Evolutionary conservation across 1,284 basidiomycete genomes (phyloP), one percentile per base, ranked within the genome.

Genomic region (Cryptococcus sp.): DNA sequence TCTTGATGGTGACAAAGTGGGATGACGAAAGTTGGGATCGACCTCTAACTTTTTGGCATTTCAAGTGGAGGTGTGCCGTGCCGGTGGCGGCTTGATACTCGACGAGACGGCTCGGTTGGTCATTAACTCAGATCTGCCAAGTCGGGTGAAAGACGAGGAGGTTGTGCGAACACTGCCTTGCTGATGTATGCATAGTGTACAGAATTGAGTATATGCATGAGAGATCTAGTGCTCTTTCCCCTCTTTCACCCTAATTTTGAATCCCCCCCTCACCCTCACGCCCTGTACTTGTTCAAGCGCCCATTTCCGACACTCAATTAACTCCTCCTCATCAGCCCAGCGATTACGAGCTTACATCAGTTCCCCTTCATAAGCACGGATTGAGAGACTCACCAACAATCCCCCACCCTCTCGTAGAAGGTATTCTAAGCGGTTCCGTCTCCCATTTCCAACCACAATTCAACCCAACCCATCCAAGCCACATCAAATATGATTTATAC

Each of bases 341-440:
- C 72, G 48, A 1, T 61, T 62, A 3, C 69, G 63, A 1, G 61
- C 67, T 66, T 34, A 23, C 10, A 23, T 51, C 49, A 53, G 22
- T 19, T 4, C 9, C 32, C n/a, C 36, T 45, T 21, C 19, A 16
- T 46, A 2, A 34, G 23, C 25, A 16, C 3, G 32, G 18, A 46
- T 24, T 22, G 18, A 34, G n/a, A n/a, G 5, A 79, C 83, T 46
- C 55, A 86, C 91, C 91, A 28, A 94, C 74, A 44, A 96, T 81
- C 1, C 86, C 88, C 90, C 92, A 96, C 65, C 92, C 92, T 55
- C 90, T 82, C 24, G 93, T 96, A 69, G 86, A 89, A 0, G 93
- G 93, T 18, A 98, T 93, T 43, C 94, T 78, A 54, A 98, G 72
- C 25, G 79, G 83, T 70, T 98, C 93, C 57, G 84, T 83, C 70